Evolutionary conservation across 768 basidiomycete species (phyloP), one percentile per base, ranked within the genome.

Genomic region (Pulveroboletus frians): DNA sequence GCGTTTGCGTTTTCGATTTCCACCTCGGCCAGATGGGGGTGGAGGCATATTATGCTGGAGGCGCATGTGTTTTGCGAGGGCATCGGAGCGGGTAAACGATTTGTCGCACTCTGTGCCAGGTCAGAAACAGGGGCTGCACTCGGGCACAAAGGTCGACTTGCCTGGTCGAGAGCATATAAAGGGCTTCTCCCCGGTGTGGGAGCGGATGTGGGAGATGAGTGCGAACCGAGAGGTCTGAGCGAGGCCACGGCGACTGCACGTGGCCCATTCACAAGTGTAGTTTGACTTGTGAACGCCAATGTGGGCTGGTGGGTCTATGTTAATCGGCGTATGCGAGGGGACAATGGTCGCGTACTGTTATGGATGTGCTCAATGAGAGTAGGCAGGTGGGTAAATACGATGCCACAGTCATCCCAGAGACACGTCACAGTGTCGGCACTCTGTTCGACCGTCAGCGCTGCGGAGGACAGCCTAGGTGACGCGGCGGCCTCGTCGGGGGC

Each of bases 151-250:
- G 7, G 10, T 20, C 32, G 34, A 65, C 83, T 57, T 51, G 88
- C 92, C 92, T 62, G 89, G 83, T 50, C 80, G 73, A 10, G 81
- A 69, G 63, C 93, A 97, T 20, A 78, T 83, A 62, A 92, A 96
- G 0, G 92, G 93, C 60, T 92, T 92, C 69, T 97, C 93, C 45
- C 93, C 93, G 0, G 93, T 95, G 64, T 97, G 93, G 10, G 87
- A 89, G 29, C 93, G 81, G 41, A 92, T 80, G 64, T 97, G 93
- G 4, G 90, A 89, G 49, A 93, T 83, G 40, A 97, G 79, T 5
- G 92, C 90, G 56, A 93, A 95, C 21, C 91, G 80, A 4, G 88
- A 91, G 0, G 88, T 89, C 64, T 96, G 93, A 1, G 85, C 77
- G 43, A 92, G 75, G 4, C 92, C 90, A 45, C 85, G 76, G 15